Percentiles rank a stretch among this genome's conserved stretches.
Conservation (phyloP, 805 yeast genomes). For the Wickerhamomyces kurtzmanii region DNA sequence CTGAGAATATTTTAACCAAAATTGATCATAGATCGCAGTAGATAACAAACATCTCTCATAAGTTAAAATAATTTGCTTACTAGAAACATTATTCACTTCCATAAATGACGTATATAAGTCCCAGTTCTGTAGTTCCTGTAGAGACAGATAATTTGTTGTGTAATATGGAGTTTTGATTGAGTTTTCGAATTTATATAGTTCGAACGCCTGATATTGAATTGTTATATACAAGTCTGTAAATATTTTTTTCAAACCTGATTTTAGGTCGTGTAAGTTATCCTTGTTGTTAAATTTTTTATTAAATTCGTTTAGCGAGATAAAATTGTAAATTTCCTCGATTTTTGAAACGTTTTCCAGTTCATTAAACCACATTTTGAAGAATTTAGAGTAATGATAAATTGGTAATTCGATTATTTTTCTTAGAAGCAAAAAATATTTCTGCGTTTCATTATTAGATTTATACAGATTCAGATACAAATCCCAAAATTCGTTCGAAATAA, state of each 20-base stretch:
- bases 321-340: too few species aligned
- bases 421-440: slow-evolving; percentile 22
- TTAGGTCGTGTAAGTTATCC: slow-evolving; percentile 16
- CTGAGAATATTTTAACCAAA: slow-evolving; percentile 43
- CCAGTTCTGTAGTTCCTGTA: slow-evolving; percentile 49
- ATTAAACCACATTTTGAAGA: slow-evolving; percentile 28
- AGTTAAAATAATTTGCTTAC: slow-evolving; percentile 14
- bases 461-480: slow-evolving; percentile 34
- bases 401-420: slow-evolving; percentile 47
- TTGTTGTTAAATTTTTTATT: slow-evolving; percentile 11
- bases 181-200: slow-evolving; percentile 40
- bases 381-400: slow-evolving; percentile 38
- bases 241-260: slow-evolving; percentile 31
- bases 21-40: slow-evolving; percentile 30
- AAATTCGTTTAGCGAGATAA: slow-evolving; percentile 5
- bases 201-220: slow-evolving; percentile 42
- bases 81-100: slow-evolving; percentile 24
- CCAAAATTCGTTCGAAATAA: slow-evolving; percentile 40
- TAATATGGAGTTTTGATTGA: slow-evolving; percentile 26
- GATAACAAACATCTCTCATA: slow-evolving; percentile 41
- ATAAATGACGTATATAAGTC: slow-evolving; percentile 44
- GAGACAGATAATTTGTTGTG: slow-evolving; percentile 21
- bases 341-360: too few species aligned
- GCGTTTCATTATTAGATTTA: slow-evolving; percentile 22
- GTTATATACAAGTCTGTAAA: slow-evolving; percentile 45